Percentiles rank a stretch among this genome's conserved stretches.
These are phyloP conservation scores for Kalanchoe fedtschenkoi DNA, from an alignment of 164 flowering plant species.

Conservation along the genomic window DNA sequence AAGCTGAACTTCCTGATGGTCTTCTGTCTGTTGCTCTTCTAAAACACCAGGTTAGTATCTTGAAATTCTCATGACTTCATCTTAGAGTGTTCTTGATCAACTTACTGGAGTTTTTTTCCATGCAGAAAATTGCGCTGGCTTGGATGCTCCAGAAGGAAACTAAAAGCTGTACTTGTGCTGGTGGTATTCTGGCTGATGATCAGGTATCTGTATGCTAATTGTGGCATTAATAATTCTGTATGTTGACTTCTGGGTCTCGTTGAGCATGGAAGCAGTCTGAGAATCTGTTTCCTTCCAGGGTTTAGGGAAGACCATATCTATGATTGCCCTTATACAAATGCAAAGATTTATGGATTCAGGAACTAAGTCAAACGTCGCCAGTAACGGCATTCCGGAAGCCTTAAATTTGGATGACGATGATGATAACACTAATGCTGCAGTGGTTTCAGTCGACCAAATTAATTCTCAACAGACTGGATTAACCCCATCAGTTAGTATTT, in stretches of 20 bases:
- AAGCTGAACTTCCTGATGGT: constrained; percentile 62
- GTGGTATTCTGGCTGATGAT: constrained; percentile 97
- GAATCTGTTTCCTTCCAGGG: constrained; percentile 42
- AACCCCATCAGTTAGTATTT: constrained; percentile 25
- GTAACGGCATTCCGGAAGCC: constrained; percentile 41
- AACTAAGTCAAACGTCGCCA: constrained; percentile 21
- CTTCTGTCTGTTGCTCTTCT: constrained; percentile 69
- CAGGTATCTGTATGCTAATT: constrained; percentile 43
- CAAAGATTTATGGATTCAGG: constrained; percentile 40
- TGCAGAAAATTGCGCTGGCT: constrained; percentile 85
- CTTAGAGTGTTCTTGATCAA: not conserved
- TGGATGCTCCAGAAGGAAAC: constrained; percentile 96
- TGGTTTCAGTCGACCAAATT: constrained; percentile 21
- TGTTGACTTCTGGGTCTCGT: not conserved
- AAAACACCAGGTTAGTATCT: constrained; percentile 70
- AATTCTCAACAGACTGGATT: constrained; percentile 22
- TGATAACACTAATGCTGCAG: constrained; percentile 10
- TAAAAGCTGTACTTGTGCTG: constrained; percentile 53
- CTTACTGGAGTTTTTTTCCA: not conserved
- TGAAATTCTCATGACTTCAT: not conserved
- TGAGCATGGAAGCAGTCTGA: not conserved
- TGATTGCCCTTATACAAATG: constrained; percentile 78
- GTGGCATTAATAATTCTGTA: not conserved
- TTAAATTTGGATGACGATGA: constrained; percentile 85
- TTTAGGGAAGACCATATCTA: constrained; percentile 91